Evolutionary conservation across 169 alveolate genomes (phyloP).

Genomic region (Plasmodium coatneyi): DNA sequence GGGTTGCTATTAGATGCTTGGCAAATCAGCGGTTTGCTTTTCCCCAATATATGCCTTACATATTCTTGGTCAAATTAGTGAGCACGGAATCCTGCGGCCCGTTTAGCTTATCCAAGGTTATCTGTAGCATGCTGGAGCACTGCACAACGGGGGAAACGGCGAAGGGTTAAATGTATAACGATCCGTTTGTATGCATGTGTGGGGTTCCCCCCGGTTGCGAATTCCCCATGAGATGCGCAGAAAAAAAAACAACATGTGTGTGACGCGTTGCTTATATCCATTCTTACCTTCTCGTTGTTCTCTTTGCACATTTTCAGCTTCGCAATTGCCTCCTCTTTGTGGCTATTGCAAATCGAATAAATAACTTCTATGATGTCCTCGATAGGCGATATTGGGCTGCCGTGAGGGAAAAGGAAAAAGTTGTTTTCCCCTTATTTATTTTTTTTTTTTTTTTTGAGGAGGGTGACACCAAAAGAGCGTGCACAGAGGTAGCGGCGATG

Average conservation of each 20-base stretch:
- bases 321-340: slow-evolving; percentile 26
- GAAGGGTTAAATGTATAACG: not conserved
- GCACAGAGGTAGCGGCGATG: not conserved
- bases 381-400: slow-evolving; percentile 40
- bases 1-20: not conserved
- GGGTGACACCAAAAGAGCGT: not conserved
- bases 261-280: not conserved
- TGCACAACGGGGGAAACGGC: not conserved
- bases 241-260: not conserved
- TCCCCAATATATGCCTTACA: not conserved
- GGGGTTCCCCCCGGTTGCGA: not conserved
- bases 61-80: slow-evolving; percentile 20
- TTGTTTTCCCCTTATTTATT: not conserved
- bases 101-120: slow-evolving; percentile 13
- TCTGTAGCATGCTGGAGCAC: slow-evolving; percentile 4
- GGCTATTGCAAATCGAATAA: slow-evolving; percentile 5
- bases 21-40: not conserved
- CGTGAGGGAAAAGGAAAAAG: not conserved
- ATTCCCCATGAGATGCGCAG: not conserved
- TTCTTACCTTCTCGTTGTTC: slow-evolving; percentile 22
- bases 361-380: slow-evolving; percentile 39
- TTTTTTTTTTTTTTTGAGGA: not conserved
- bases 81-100: slow-evolving; percentile 29
- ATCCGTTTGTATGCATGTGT: not conserved
- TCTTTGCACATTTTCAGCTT: slow-evolving; percentile 32